Percentiles rank a stretch among this genome's conserved stretches.
Conservation (phyloP, 345 rosid genomes). For the Erucastrum elatum region DNA sequence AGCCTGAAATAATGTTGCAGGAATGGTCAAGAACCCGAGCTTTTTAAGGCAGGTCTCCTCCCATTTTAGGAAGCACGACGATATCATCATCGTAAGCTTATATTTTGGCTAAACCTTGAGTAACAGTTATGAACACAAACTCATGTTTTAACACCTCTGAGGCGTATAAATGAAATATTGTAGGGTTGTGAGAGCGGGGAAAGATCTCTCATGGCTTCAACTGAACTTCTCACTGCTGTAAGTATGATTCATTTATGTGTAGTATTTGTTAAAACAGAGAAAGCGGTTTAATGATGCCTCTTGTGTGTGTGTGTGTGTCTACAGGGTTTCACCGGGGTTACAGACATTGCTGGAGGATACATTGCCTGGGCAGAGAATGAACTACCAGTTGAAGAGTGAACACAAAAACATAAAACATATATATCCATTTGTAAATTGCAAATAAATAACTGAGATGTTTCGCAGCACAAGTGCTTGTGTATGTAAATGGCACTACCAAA, state of each 20-base stretch:
- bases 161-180: neutral
- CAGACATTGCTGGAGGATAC: constrained; percentile 80
- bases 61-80: constrained; percentile 68
- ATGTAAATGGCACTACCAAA: neutral
- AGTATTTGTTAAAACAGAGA: neutral
- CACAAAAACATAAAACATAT: neutral
- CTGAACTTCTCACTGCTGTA: constrained; percentile 72
- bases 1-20: constrained; percentile 38
- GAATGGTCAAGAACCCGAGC: constrained; percentile 64
- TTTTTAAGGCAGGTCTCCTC: constrained; percentile 63
- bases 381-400: constrained; percentile 63
- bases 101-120: neutral
- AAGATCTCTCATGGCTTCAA: constrained; percentile 76
- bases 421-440: neutral
- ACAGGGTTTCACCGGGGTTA: constrained; percentile 69
- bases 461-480: constrained; percentile 6
- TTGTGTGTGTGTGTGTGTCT: neutral
- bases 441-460: constrained; percentile 10
- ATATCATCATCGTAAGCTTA: constrained; percentile 69
- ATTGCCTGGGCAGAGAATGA: constrained; percentile 70
- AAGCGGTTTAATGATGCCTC: neutral
- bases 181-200: constrained; percentile 86
- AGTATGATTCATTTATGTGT: constrained; percentile 28
- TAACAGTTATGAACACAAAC: neutral
- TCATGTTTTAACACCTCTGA: neutral